These are phyloP conservation scores for Triticum timopheevii DNA, from an alignment of 176 grass and related monocot species.

Conservation along the genomic window DNA sequence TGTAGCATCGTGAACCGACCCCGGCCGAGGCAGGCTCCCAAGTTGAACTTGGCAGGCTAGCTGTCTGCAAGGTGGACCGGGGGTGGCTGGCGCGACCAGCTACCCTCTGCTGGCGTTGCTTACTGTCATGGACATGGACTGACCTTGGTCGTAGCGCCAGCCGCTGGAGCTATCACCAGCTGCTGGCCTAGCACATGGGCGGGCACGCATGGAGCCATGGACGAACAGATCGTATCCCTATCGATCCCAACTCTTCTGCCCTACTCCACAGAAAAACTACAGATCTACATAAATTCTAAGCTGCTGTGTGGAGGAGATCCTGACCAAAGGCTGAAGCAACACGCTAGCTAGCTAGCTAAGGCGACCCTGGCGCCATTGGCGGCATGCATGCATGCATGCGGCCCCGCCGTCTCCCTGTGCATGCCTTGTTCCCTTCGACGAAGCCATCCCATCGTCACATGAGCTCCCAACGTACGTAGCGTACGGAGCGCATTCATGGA, in stretches of 20 bases:
- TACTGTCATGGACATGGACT: background rate
- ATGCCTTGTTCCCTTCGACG: slow-evolving; percentile 36
- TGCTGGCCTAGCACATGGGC: background rate
- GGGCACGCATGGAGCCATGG: background rate
- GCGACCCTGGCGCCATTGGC: slow-evolving; percentile 22
- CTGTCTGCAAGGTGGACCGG: background rate
- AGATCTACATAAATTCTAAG: background rate
- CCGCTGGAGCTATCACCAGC: background rate
- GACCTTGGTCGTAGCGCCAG: background rate
- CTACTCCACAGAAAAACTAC: background rate
- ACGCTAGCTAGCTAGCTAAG: background rate
- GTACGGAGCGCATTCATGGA: background rate
- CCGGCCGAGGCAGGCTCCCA: background rate
- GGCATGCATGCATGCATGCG: background rate
- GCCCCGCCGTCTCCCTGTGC: slow-evolving; percentile 22
- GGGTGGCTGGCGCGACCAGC: background rate
- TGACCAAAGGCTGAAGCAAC: background rate
- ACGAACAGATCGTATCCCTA: background rate
- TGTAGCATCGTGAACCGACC: no score
- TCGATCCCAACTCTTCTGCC: background rate
- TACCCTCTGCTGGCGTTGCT: background rate
- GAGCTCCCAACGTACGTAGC: background rate
- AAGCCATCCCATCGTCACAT: slow-evolving; percentile 37
- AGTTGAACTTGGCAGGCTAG: background rate
- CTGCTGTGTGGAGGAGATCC: background rate